Base-by-base conservation (phyloP, 2,329 filamentous ascomycete genomes). In the Trichoderma pleuroti region DNA sequence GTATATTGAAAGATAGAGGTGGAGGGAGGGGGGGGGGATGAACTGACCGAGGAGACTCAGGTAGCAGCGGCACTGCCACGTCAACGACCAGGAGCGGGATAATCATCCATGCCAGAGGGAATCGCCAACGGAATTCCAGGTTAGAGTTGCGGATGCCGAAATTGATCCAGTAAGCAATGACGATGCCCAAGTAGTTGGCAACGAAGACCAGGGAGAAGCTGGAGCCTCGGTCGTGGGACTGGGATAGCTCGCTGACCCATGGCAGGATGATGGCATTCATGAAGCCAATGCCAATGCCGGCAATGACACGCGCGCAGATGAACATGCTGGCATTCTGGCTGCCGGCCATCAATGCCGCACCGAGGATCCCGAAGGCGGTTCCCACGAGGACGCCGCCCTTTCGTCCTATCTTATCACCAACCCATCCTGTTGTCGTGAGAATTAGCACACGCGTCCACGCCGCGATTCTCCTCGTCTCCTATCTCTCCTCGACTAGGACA, bases 331-430 rank as follows among this genome's bases (percentile, higher is more conserved):
- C 81, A 70, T 79, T 82, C 69, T 83, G 81, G 10, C 81, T 79
- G 2, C 80, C 81, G 7, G 83, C 79, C 75, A 86, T 84, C 52
- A 87, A 76, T 3, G 82, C 82, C 18, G 83, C 86, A 11, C 86
- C 85, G 5, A 86, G 71, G 7, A 87, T 75, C 2, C 83, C 83
- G 73, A 86, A 84, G 42, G 83, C 67, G 1, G 84, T 79, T 1
- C 84, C 84, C 32, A 84, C 76, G 65, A 86, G 80, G 54, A 86
- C 77, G 61, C 84, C 84, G 69, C 72, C 70, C 36, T 74, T 86
- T 34, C 86, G 84, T n/a, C 86, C 86, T 46, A 86, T 81, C 24
- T 80, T 81, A 74, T 88, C 86, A n/a, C 83, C 86, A 24, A 84
- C 76, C 82, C 83, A 84, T 42, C 80, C 76, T 77, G 39, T 28